phyloP scores from a whole-genome alignment of 2,329 filamentous ascomycete genomes.

The Apiospora rasikravindrae region DNA sequence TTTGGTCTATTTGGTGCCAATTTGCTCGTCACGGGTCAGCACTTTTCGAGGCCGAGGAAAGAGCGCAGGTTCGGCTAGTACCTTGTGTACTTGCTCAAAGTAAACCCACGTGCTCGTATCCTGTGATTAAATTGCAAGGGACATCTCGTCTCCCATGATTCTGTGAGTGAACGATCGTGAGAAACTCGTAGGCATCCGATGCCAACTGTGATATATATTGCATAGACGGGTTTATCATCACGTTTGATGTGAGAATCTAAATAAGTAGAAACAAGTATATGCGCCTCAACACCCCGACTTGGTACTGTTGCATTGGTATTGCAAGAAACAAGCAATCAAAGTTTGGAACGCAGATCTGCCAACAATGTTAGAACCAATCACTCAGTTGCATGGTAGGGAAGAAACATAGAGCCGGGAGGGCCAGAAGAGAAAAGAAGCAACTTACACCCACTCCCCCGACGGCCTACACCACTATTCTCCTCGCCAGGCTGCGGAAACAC shows the following conservation, averaged over 20 bases:
- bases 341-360: background rate
- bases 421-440: background rate
- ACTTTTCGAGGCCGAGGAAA: background rate
- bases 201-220: too few relatives aligned
- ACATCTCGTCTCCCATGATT: background rate
- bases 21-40: background rate
- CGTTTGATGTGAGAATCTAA: too few relatives aligned
- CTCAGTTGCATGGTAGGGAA: background rate
- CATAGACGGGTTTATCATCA: too few relatives aligned
- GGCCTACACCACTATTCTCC: background rate
- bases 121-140: background rate
- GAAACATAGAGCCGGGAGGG: background rate
- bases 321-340: background rate
- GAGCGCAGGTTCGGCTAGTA: background rate
- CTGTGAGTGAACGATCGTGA: too few relatives aligned
- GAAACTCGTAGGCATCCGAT: background rate
- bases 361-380: background rate
- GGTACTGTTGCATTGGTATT: background rate
- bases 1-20: background rate
- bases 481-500: conserved; percentile 22
- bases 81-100: background rate
- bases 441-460: background rate
- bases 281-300: too few relatives aligned
- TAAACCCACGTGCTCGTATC: background rate
- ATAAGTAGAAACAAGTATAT: too few relatives aligned